These are phyloP conservation scores for Emergomyces africanus DNA, from an alignment of 2,329 filamentous ascomycete genomes.

Conservation along the genomic window DNA sequence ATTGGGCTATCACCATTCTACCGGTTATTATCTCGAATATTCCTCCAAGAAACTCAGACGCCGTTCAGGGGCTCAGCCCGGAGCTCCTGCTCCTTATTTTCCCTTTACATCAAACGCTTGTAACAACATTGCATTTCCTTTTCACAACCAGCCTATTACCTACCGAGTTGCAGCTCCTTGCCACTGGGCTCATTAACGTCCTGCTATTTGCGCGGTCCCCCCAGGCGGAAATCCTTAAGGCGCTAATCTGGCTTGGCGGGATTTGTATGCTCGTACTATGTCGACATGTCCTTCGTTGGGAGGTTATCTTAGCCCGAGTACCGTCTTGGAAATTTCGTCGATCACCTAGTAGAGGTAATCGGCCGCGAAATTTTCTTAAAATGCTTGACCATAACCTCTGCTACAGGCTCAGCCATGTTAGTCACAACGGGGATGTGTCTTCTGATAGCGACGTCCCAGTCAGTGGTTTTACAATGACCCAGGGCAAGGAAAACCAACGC, in stretches of 20 bases:
- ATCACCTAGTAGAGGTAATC: slow-evolving; percentile 27
- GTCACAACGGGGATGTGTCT: slow-evolving; percentile 17
- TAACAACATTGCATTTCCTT: slow-evolving; percentile 60
- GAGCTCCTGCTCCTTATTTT: slow-evolving; percentile 58
- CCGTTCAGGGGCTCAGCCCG: slow-evolving; percentile 32
- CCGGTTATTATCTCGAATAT: slow-evolving; percentile 48
- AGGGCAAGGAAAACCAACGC: not conserved
- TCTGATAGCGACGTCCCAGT: slow-evolving; percentile 27
- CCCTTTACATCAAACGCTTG: slow-evolving; percentile 68
- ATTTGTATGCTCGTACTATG: slow-evolving; percentile 62
- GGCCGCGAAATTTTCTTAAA: slow-evolving; percentile 27
- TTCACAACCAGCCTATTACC: slow-evolving; percentile 80
- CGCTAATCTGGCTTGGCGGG: slow-evolving; percentile 74
- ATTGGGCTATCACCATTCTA: slow-evolving; percentile 65
- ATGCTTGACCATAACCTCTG: slow-evolving; percentile 34
- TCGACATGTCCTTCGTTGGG: slow-evolving; percentile 64
- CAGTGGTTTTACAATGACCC: slow-evolving; percentile 5
- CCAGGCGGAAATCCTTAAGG: slow-evolving; percentile 73
- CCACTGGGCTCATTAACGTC: slow-evolving; percentile 68
- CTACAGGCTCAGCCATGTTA: slow-evolving; percentile 33
- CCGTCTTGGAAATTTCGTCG: slow-evolving; percentile 81
- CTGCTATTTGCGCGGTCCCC: slow-evolving; percentile 65
- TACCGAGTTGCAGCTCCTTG: slow-evolving; percentile 78
- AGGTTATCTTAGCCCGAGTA: slow-evolving; percentile 71
- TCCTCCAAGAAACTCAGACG: slow-evolving; percentile 22